phyloP scores from a whole-genome alignment of 2,329 filamentous ascomycete species.

The Emericellopsis atlantica region DNA sequence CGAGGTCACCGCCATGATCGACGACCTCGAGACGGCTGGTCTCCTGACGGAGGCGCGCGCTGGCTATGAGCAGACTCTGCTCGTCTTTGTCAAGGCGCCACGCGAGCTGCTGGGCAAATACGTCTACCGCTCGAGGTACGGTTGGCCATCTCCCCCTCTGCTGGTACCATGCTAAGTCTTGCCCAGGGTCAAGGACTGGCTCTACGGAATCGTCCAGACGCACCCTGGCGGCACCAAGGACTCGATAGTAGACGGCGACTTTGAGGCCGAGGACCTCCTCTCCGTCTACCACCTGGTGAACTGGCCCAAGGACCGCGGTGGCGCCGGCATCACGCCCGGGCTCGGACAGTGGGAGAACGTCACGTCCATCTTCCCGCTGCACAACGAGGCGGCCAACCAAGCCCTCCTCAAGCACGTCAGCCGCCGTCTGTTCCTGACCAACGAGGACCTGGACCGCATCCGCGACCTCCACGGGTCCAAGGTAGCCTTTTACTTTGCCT shows the following conservation, averaged over 20 bases:
- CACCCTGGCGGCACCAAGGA: slow-evolving; percentile 44
- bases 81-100: slow-evolving; percentile 55
- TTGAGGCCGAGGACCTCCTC: slow-evolving; percentile 56
- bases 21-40: slow-evolving; percentile 48
- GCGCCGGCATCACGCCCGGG: slow-evolving; percentile 48
- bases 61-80: slow-evolving; percentile 52
- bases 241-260: slow-evolving; percentile 35
- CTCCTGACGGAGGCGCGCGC: slow-evolving; percentile 60
- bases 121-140: slow-evolving; percentile 54
- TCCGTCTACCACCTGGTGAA: slow-evolving; percentile 58
- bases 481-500: slow-evolving; percentile 74
- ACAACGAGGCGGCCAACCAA: slow-evolving; percentile 44
- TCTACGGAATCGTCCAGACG: slow-evolving; percentile 54
- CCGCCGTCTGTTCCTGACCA: slow-evolving; percentile 33
- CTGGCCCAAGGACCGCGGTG: slow-evolving; percentile 43
- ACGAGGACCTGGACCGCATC: slow-evolving; percentile 43
- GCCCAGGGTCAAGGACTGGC: slow-evolving; percentile 59
- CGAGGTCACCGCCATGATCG: slow-evolving; percentile 33
- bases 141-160: neutral
- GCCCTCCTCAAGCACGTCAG: slow-evolving; percentile 44
- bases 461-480: slow-evolving; percentile 51
- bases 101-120: slow-evolving; percentile 49
- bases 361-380: slow-evolving; percentile 41
- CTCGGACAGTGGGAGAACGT: slow-evolving; percentile 41
- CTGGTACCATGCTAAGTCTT: no score